Conservation (phyloP, 2,329 filamentous ascomycete genomes). For the Colletotrichum sojae region DNA sequence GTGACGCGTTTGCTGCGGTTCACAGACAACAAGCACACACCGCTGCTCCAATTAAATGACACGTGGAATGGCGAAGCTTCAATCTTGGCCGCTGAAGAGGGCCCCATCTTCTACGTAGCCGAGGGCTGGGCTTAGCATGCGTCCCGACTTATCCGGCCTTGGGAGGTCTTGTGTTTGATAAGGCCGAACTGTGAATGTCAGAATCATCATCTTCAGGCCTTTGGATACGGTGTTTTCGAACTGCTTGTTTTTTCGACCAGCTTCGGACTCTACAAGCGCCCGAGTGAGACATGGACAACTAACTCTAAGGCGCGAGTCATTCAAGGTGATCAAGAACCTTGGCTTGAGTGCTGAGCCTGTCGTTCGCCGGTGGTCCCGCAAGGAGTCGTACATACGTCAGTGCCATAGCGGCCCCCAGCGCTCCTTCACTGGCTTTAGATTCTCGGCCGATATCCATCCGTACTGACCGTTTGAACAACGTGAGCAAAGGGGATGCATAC, state of each 20-base stretch:
- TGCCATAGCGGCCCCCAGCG: background rate
- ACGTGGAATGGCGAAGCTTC: constrained; percentile 39
- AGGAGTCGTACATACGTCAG: constrained; percentile 11
- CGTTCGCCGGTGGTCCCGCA: constrained; percentile 4
- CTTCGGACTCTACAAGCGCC: no score
- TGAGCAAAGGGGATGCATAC: no score
- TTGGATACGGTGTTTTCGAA: no score
- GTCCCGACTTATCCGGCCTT: constrained; percentile 34
- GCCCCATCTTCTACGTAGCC: constrained; percentile 19
- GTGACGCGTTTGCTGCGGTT: constrained; percentile 28
- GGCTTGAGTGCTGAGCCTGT: constrained; percentile 5
- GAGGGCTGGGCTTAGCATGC: constrained; percentile 39
- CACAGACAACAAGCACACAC: background rate
- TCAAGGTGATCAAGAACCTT: background rate
- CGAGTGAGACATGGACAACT: no score
- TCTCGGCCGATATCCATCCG: no score
- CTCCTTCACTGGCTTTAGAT: no score
- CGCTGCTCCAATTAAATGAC: constrained; percentile 38
- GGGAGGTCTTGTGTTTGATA: background rate
- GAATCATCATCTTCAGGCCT: no score
- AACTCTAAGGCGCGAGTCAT: constrained; percentile 7
- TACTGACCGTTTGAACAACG: no score
- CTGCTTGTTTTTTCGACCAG: no score
- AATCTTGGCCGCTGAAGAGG: constrained; percentile 30
- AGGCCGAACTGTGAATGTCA: no score